Evolutionary conservation across 768 basidiomycete species (phyloP), one percentile per base, ranked within the genome.

Genomic region (Leccinum fibrillosum): DNA sequence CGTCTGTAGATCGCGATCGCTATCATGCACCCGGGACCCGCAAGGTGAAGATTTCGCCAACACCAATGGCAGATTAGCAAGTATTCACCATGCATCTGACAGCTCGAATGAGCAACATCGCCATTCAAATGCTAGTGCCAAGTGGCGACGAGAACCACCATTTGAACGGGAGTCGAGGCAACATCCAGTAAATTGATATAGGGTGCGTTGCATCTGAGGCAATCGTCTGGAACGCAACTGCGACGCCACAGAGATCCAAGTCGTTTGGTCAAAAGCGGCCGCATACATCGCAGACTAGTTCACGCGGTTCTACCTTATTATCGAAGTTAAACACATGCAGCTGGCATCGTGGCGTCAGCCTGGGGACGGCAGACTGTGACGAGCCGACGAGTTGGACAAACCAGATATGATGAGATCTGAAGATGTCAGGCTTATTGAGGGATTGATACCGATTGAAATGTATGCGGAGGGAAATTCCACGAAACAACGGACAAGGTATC

Each of bases 391-490:
- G 48, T 4, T 21, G 8, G 17, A 25, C 26, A 21, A 25, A 47
- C 45, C 47, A 48, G 13, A 48, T 26, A 26, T 48, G 28, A 12
- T 30, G 28, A 30, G n/a, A 19, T 19, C 32, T 34, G 26, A 9
- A 17, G 6, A 50, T 15, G 49, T 28, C 39, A 10, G 17, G 39
- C n/a, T 42, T 42, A n/a, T 42, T 10, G 39, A 21, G 11, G 19
- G 17, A n/a, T 21, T 48, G 21, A 55, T 52, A 8, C n/a, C 19
- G 42, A 62, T 62, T 42, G 39, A 49, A 56, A 62, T n/a, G n/a
- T 42, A 50, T 45, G 44, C 28, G 26, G n/a, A 19, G n/a, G n/a
- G 39, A 11, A 19, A 42, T 42, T 10, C n/a, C 21, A 53, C 10
- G 30, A 45, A 42, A 42, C 15, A 21, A 28, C 37, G 3, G 26